Conservation (phyloP, 139 green algal species). For the Klebsormidium nitens region DNA sequence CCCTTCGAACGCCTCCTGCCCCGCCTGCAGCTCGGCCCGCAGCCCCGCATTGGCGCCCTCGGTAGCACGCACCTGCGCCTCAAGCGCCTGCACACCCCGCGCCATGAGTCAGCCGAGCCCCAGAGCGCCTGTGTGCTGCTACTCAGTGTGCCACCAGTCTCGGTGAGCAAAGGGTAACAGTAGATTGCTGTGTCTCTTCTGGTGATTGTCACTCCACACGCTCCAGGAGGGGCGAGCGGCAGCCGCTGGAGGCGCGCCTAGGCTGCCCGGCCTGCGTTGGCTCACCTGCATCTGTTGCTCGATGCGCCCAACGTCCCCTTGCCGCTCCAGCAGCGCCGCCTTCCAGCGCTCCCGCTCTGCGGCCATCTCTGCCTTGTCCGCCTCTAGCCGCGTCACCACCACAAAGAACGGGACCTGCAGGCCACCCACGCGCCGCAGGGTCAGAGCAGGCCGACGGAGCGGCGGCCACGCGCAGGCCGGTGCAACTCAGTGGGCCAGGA, state of each 20-base stretch:
- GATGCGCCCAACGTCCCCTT: constrained; percentile 18
- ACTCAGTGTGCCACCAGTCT: no score
- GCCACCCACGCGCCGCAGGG: background rate
- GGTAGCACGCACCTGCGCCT: background rate
- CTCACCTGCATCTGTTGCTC: constrained; percentile 15
- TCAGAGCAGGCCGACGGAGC: background rate
- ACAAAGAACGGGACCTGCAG: constrained; percentile 22
- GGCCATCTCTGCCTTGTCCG: constrained; percentile 15
- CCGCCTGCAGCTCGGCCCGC: constrained; percentile 4
- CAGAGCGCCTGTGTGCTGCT: no score
- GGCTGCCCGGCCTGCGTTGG: no score
- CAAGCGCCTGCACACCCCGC: background rate
- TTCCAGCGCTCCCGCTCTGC: constrained; percentile 5
- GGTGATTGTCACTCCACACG: no score
- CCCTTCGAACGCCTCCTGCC: background rate
- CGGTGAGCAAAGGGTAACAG: no score
- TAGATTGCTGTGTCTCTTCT: no score
- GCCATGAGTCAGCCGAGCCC: no score
- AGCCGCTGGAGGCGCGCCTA: no score
- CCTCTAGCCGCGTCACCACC: constrained; percentile 14
- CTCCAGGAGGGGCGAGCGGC: no score
- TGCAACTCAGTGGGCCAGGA: background rate
- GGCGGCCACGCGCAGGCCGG: background rate
- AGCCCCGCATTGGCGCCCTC: constrained; percentile 3
- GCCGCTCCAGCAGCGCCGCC: constrained; percentile 8